Evolutionary conservation across 106 monocot genomes (phyloP).

Genomic region (Dendrobium nobile): DNA sequence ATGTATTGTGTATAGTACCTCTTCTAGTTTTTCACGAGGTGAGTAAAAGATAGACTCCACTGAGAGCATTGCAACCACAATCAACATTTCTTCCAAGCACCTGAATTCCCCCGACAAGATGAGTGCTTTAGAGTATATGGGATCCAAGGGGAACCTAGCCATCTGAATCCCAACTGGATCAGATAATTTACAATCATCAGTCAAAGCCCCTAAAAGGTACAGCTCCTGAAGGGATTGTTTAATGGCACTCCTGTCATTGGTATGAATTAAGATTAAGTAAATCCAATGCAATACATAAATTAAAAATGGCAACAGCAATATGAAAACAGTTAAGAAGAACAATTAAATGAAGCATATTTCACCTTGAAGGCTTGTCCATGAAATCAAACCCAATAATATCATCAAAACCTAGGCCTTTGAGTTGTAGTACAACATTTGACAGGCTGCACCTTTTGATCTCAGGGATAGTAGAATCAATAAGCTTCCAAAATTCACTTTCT

Average conservation of each 20-base stretch:
- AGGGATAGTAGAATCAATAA: constrained; percentile 76
- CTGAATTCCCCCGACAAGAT: constrained; percentile 61
- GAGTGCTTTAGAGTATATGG: constrained; percentile 82
- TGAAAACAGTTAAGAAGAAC: background rate
- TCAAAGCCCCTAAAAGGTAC: constrained; percentile 66
- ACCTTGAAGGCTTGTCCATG: constrained; percentile 95
- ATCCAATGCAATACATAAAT: background rate
- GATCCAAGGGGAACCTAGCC: constrained; percentile 82
- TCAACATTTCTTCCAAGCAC: constrained; percentile 96
- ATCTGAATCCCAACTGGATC: constrained; percentile 78
- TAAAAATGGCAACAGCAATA: background rate
- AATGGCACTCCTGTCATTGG: constrained; percentile 53
- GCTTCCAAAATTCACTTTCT: constrained; percentile 74
- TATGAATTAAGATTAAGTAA: constrained; percentile 1
- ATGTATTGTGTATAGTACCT: constrained; percentile 38
- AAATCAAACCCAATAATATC: constrained; percentile 95
- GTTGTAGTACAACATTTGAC: constrained; percentile 87
- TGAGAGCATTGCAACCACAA: constrained; percentile 91
- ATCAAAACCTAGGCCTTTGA: constrained; percentile 87
- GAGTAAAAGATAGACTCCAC: constrained; percentile 91
- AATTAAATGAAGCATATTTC: background rate
- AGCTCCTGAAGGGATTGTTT: constrained; percentile 77
- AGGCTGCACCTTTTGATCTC: constrained; percentile 96
- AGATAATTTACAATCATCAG: constrained; percentile 66
- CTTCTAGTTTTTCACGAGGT: constrained; percentile 75